Conservation (phyloP, 176 grass and related monocot genomes). For the Thalia dealbata region DNA sequence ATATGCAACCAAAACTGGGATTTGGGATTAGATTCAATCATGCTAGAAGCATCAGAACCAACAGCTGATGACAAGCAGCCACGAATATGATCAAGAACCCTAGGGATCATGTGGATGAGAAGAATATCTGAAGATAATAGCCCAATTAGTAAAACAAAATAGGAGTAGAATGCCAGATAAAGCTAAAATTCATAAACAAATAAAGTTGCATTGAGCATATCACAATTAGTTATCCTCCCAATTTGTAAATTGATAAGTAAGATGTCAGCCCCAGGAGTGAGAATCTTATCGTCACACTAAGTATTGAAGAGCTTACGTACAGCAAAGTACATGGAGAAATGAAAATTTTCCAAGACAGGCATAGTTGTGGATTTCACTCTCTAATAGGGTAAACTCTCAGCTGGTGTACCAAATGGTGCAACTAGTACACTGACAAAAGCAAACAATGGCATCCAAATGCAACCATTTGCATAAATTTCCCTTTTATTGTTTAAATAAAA, state of each 20-base stretch:
- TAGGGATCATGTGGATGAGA: slow-evolving; percentile 63
- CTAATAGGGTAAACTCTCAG: neutral
- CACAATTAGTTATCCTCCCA: neutral
- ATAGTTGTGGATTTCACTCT: neutral
- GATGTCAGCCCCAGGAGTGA: neutral
- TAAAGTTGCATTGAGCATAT: neutral
- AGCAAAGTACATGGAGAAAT: neutral
- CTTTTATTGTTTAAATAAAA: neutral
- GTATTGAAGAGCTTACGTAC: neutral
- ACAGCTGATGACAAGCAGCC: slow-evolving; percentile 45
- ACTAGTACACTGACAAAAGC: neutral
- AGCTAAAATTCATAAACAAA: neutral
- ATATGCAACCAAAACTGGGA: slow-evolving; percentile 76
- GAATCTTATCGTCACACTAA: neutral
- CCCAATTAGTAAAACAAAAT: slow-evolving; percentile 17
- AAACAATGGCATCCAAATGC: too few relatives aligned
- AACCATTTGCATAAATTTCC: neutral
- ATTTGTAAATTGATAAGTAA: neutral
- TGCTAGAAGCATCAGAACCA: slow-evolving; percentile 28
- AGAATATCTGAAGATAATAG: slow-evolving; percentile 68
- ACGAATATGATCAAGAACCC: slow-evolving; percentile 46
- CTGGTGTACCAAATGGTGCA: neutral
- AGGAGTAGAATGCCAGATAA: slow-evolving; percentile 11
- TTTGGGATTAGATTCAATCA: slow-evolving; percentile 37
- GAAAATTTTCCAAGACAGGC: neutral